These are phyloP conservation scores for Crepidotus variabilis DNA, from an alignment of 768 basidiomycete genomes.

Conservation along the genomic window DNA sequence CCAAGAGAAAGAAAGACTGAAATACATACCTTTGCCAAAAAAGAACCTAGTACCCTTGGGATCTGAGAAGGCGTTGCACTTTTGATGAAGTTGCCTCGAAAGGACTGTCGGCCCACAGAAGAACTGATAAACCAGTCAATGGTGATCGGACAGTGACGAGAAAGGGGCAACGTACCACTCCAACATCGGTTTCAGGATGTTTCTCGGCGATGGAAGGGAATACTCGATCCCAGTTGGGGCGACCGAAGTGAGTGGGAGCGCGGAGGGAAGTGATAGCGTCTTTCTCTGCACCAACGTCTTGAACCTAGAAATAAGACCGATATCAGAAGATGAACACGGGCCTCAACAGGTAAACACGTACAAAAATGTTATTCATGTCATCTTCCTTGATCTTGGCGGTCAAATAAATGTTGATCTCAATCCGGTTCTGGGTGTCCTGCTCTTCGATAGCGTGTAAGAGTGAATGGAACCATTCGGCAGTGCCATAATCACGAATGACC, in stretches of 20 bases:
- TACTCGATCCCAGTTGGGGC: slow-evolving; percentile 82
- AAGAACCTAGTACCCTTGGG: slow-evolving; percentile 81
- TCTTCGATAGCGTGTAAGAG: slow-evolving; percentile 91
- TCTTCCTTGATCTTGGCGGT: slow-evolving; percentile 90
- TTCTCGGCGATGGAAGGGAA: slow-evolving; percentile 73
- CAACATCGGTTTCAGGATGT: slow-evolving; percentile 86
- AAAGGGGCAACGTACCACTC: slow-evolving; percentile 56
- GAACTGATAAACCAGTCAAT: slow-evolving; percentile 39
- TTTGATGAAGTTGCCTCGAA: slow-evolving; percentile 67
- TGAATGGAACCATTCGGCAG: slow-evolving; percentile 92
- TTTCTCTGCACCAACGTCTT: slow-evolving; percentile 90
- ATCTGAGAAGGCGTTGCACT: slow-evolving; percentile 83
- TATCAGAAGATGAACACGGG: not conserved
- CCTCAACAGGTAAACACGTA: slow-evolving; percentile 25
- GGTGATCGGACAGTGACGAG: not conserved
- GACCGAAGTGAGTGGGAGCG: slow-evolving; percentile 89
- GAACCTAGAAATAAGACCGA: slow-evolving; percentile 40
- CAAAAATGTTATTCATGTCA: slow-evolving; percentile 91
- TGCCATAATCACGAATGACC: slow-evolving; percentile 92
- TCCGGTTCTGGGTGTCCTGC: slow-evolving; percentile 79
- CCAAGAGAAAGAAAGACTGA: not conserved
- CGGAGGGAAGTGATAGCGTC: slow-evolving; percentile 88
- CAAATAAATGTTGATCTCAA: slow-evolving; percentile 93
- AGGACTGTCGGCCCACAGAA: slow-evolving; percentile 83
- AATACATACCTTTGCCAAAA: slow-evolving; percentile 76